These are phyloP conservation scores for Citrus sinensis DNA, from an alignment of 345 rosid genomes.

Conservation along the genomic window DNA sequence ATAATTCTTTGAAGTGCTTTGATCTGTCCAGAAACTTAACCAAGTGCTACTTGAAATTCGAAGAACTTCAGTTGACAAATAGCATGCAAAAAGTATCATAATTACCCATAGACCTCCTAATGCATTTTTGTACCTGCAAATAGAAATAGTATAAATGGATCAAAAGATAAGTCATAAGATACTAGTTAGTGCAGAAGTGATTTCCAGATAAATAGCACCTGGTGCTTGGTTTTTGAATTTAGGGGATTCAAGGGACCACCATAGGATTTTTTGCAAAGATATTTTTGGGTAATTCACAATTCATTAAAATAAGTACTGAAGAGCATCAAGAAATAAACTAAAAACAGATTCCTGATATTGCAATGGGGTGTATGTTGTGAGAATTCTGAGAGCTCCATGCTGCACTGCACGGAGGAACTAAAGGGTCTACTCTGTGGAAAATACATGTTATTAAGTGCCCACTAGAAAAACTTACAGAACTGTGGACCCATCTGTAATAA, in stretches of 20 bases:
- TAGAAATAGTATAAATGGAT: slow-evolving; percentile 1
- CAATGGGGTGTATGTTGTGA: not conserved
- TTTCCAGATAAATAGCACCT: not conserved
- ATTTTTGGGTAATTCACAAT: not conserved
- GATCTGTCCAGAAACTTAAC: slow-evolving; percentile 91
- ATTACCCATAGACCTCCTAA: slow-evolving; percentile 91
- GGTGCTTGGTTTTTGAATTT: not conserved
- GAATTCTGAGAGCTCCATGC: not conserved
- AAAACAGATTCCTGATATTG: not conserved
- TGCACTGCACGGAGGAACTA: not conserved
- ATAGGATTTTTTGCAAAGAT: not conserved
- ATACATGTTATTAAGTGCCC: not conserved
- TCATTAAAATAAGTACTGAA: not conserved
- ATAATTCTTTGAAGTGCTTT: slow-evolving; percentile 51
- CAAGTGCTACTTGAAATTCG: slow-evolving; percentile 87
- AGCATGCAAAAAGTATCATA: slow-evolving; percentile 66
- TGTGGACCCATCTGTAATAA: too few species aligned
- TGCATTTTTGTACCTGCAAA: slow-evolving; percentile 79
- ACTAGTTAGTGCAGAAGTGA: not conserved
- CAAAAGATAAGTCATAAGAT: not conserved
- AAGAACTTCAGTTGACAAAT: slow-evolving; percentile 70
- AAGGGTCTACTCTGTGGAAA: not conserved
- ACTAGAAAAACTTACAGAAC: too few species aligned
- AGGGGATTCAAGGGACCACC: too few species aligned
- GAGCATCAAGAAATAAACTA: not conserved